Percentiles rank a stretch among this genome's conserved stretches.
These are phyloP conservation scores for Phanerochaete carnosa DNA, from an alignment of 768 basidiomycete species.

Conservation along the genomic window DNA sequence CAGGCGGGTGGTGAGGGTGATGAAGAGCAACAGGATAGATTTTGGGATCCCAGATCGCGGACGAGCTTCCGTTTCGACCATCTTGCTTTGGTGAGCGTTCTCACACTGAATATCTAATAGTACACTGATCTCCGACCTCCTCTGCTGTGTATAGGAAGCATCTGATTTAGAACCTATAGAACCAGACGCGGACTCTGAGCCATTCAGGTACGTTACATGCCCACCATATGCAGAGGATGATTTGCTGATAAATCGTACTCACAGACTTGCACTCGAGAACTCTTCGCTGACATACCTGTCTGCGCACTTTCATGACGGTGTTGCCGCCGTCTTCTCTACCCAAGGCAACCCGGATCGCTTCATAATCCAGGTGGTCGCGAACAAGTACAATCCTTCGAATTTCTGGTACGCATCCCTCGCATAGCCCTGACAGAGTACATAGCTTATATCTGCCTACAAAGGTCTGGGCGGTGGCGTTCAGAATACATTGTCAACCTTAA, in stretches of 20 bases:
- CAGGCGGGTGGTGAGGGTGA: constrained; percentile 22
- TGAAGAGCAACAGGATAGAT: constrained; percentile 58
- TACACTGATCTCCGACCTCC: neutral
- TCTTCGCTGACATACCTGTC: constrained; percentile 64
- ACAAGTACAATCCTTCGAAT: constrained; percentile 92
- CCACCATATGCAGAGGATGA: constrained; percentile 37
- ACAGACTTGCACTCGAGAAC: constrained; percentile 68
- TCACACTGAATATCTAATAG: neutral
- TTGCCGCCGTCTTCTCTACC: constrained; percentile 66
- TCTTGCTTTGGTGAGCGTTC: constrained; percentile 62
- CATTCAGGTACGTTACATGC: constrained; percentile 60
- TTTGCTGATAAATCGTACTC: neutral
- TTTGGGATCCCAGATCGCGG: constrained; percentile 80
- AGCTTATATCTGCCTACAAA: constrained; percentile 25
- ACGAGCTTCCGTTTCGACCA: constrained; percentile 85
- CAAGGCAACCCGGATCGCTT: constrained; percentile 45
- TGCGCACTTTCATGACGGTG: constrained; percentile 83
- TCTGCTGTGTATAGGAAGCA: constrained; percentile 54
- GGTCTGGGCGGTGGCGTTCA: constrained; percentile 96
- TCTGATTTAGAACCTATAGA: constrained; percentile 67
- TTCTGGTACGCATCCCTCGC: constrained; percentile 64
- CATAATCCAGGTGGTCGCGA: constrained; percentile 83
- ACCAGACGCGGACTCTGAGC: constrained; percentile 61
- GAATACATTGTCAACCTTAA: constrained; percentile 74
- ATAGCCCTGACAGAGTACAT: neutral